Evolutionary conservation across 768 basidiomycete genomes (phyloP).

Genomic region (Agrocybe praecox): DNA sequence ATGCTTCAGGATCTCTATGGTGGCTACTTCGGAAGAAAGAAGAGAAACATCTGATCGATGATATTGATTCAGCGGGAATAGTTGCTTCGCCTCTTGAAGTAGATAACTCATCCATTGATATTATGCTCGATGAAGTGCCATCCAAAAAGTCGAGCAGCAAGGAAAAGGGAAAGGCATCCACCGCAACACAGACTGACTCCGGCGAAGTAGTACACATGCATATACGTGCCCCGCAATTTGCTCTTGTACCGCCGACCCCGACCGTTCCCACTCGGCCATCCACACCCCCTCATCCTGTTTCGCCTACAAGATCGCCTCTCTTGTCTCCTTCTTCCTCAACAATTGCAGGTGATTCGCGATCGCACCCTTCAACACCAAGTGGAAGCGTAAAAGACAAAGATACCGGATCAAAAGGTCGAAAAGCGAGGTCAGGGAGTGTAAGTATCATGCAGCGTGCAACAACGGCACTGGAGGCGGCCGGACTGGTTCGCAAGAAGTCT

Average conservation of each 20-base stretch:
- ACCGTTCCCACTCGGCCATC: slow-evolving; percentile 47
- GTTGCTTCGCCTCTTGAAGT: slow-evolving; percentile 18
- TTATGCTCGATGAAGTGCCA: slow-evolving; percentile 6
- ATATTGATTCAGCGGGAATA: slow-evolving; percentile 17
- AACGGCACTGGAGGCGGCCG: slow-evolving; percentile 85
- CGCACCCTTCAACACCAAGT: slow-evolving; percentile 72
- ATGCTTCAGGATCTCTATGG: slow-evolving; percentile 89
- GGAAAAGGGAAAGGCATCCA: slow-evolving; percentile 31
- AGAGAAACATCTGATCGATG: slow-evolving; percentile 54
- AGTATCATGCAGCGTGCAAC: slow-evolving; percentile 97
- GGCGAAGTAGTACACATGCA: slow-evolving; percentile 12
- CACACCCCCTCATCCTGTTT: slow-evolving; percentile 56
- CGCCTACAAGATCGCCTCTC: slow-evolving; percentile 50
- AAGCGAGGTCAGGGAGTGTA: slow-evolving; percentile 84
- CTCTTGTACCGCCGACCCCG: slow-evolving; percentile 80
- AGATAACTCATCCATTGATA: slow-evolving; percentile 20
- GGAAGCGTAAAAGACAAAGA: slow-evolving; percentile 62
- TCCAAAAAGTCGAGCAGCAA: slow-evolving; percentile 30
- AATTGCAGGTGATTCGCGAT: slow-evolving; percentile 48
- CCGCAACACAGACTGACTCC: slow-evolving; percentile 46
- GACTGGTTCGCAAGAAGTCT: slow-evolving; percentile 82
- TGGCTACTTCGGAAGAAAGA: slow-evolving; percentile 92
- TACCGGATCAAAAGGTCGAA: slow-evolving; percentile 56
- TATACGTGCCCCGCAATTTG: slow-evolving; percentile 54
- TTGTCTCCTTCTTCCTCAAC: slow-evolving; percentile 58